Evolutionary conservation across 306 rosid species (phyloP).

Genomic region (Corylus heterophylla): DNA sequence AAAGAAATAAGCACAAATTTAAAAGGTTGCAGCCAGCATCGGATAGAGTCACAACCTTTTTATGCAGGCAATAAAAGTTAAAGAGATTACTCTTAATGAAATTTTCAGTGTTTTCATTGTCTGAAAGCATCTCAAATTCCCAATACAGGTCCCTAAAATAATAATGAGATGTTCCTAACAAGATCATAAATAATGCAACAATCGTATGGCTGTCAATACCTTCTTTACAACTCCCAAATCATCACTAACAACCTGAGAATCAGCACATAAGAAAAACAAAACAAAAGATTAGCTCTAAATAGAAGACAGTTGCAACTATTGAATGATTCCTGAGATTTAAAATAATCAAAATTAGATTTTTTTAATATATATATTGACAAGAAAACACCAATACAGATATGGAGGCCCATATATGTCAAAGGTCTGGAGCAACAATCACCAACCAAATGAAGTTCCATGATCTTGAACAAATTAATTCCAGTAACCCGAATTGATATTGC

Average conservation of each 20-base stretch:
- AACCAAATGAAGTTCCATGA: conserved; percentile 10
- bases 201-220: conserved; percentile 46
- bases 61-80: not conserved
- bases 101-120: not conserved
- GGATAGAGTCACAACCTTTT: not conserved
- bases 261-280: conserved; percentile 1
- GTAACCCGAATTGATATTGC: not conserved
- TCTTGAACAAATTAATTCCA: conserved; percentile 10
- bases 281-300: conserved; percentile 22
- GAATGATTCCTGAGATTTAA: not conserved
- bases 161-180: conserved; percentile 3
- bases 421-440: conserved; percentile 3
- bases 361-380: not conserved
- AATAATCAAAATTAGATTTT: not conserved
- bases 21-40: not conserved
- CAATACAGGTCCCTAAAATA: conserved; percentile 25
- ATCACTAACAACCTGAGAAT: conserved; percentile 77
- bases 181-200: conserved; percentile 9
- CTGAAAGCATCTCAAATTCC: conserved; percentile 5
- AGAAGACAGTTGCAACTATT: not conserved
- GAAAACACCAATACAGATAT: not conserved
- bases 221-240: conserved; percentile 86
- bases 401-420: not conserved
- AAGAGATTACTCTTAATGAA: not conserved
- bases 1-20: not conserved